These are phyloP conservation scores for Aegilops bicornis DNA, from an alignment of 176 grass and related monocot genomes.

Conservation along the genomic window DNA sequence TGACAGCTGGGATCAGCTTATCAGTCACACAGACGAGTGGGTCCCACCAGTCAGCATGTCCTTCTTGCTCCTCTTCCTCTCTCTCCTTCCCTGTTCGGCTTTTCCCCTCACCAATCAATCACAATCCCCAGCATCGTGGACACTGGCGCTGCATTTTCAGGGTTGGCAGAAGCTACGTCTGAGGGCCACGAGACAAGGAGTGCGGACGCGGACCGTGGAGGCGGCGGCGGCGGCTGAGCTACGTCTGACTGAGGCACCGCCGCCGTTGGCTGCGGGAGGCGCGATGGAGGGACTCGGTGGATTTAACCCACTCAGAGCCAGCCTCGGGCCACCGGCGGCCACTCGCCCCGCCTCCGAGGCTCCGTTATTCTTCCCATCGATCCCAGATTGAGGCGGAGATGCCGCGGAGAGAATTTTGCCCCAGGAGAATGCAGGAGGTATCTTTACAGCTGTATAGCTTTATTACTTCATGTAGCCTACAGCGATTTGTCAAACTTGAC, in stretches of 20 bases:
- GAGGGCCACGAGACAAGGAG: neutral
- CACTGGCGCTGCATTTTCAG: neutral
- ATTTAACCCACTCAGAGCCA: neutral
- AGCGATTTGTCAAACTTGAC: neutral
- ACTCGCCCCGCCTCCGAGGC: neutral
- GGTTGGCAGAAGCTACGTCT: neutral
- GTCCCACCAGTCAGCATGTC: neutral
- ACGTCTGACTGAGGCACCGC: neutral
- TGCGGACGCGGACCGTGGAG: neutral
- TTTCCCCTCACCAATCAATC: no score
- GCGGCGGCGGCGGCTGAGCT: neutral
- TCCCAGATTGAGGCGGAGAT: neutral
- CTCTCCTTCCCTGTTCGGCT: no score
- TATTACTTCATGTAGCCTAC: neutral
- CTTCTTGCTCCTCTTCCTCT: neutral
- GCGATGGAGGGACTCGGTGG: neutral
- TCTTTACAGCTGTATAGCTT: neutral
- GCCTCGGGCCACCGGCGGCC: neutral
- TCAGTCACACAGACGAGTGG: neutral
- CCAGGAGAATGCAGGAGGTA: neutral
- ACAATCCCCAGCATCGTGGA: no score
- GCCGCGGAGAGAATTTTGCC: neutral
- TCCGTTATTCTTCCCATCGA: neutral
- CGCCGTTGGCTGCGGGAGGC: neutral
- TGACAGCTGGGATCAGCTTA: neutral